These are phyloP conservation scores for Bolboschoenoplectus hybrid DNA, from an alignment of 202 grass and related monocot species.

Conservation along the genomic window DNA sequence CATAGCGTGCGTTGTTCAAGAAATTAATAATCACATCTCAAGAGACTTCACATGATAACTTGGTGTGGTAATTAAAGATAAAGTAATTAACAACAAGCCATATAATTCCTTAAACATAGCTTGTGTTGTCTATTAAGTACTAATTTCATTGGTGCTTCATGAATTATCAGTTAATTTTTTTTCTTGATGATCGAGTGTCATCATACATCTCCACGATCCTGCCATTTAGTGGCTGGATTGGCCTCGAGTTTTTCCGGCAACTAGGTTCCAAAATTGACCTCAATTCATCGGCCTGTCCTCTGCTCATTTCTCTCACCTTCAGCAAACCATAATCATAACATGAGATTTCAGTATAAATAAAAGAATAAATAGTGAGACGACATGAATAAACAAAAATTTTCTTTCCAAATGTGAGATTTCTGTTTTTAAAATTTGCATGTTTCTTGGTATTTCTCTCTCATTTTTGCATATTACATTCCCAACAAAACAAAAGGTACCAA, in stretches of 20 bases:
- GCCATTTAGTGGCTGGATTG: constrained; percentile 47
- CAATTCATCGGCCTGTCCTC: constrained; percentile 64
- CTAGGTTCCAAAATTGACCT: constrained; percentile 55
- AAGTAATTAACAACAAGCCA: neutral
- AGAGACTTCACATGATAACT: neutral
- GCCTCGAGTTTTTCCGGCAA: constrained; percentile 66
- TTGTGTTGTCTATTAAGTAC: neutral
- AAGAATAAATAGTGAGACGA: neutral
- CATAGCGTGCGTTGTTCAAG: neutral
- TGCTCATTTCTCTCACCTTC: constrained; percentile 65
- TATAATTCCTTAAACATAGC: neutral
- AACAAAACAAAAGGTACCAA: neutral
- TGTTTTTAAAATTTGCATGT: neutral
- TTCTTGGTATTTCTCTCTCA: neutral
- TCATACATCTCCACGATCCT: constrained; percentile 62
- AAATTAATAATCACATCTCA: neutral
- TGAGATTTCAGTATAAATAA: neutral
- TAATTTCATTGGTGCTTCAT: neutral
- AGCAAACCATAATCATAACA: constrained; percentile 7
- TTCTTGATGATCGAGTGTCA: constrained; percentile 20
- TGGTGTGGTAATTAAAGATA: neutral
- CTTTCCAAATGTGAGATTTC: neutral
- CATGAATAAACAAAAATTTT: neutral
- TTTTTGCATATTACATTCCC: neutral
- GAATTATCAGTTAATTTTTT: neutral